Conservation (phyloP, 2,329 filamentous ascomycete species). For the Fusarium incarnatum region DNA sequence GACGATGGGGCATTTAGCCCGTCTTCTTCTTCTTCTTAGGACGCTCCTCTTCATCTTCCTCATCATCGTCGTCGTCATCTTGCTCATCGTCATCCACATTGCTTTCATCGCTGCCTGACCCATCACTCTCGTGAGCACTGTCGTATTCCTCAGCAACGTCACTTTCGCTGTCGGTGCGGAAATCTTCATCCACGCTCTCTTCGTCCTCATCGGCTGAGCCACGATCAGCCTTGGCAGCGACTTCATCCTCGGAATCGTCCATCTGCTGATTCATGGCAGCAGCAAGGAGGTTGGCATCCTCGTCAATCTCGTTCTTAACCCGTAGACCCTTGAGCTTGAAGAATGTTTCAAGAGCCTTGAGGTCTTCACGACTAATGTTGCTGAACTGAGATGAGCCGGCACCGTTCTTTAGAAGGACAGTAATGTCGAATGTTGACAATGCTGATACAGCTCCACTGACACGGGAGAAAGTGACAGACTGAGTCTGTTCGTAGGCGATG, state of each 20-base stretch:
- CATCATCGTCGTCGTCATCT: constrained; percentile 56
- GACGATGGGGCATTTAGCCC: constrained; percentile 32
- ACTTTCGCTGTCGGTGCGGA: constrained; percentile 89
- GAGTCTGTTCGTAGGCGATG: constrained; percentile 92
- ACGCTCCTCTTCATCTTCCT: constrained; percentile 58
- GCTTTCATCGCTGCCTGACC: constrained; percentile 70
- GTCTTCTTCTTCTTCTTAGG: constrained; percentile 65
- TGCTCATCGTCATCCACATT: constrained; percentile 61
- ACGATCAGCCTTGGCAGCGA: constrained; percentile 77
- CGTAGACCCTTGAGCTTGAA: constrained; percentile 96
- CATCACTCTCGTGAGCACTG: constrained; percentile 88
- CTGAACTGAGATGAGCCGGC: constrained; percentile 93
- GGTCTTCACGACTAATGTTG: constrained; percentile 98
- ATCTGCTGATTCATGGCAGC: constrained; percentile 87
- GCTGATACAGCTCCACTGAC: constrained; percentile 94
- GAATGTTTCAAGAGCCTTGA: constrained; percentile 95
- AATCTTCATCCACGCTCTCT: constrained; percentile 96
- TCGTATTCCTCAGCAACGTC: constrained; percentile 98
- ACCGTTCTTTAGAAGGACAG: constrained; percentile 89
- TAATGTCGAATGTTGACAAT: constrained; percentile 96
- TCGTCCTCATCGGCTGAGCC: constrained; percentile 96
- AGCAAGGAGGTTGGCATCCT: constrained; percentile 84
- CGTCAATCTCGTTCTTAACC: constrained; percentile 98
- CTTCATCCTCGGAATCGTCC: constrained; percentile 85
- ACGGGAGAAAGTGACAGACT: constrained; percentile 93